Evolutionary conservation across 495 filamentous ascomycete species (phyloP).

Genomic region (Parmelia sp.): DNA sequence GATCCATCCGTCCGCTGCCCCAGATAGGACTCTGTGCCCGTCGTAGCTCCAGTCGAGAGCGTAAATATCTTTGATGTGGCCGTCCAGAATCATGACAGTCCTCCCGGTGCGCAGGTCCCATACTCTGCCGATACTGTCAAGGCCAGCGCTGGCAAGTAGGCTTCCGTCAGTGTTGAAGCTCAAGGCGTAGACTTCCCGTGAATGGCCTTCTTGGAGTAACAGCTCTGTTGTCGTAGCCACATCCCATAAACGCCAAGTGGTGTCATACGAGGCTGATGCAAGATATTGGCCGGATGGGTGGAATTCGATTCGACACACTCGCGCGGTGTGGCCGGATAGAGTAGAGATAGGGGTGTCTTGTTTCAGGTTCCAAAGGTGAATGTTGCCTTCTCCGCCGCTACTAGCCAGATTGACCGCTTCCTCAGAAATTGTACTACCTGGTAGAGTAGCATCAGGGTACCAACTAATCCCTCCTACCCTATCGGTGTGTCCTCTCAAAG

Average conservation of each 20-base stretch:
- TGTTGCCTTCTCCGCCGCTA: conserved; percentile 80
- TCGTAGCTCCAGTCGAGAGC: conserved; percentile 89
- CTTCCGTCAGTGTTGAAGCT: conserved; percentile 87
- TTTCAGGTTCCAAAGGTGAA: conserved; percentile 85
- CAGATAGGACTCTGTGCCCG: conserved; percentile 79
- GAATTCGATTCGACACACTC: conserved; percentile 88
- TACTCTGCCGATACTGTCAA: conserved; percentile 90
- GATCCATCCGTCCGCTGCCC: conserved; percentile 89
- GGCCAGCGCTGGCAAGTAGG: conserved; percentile 78
- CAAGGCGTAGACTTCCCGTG: conserved; percentile 81
- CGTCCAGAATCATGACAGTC: conserved; percentile 92
- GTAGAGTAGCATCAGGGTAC: conserved; percentile 76
- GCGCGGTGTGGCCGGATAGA: conserved; percentile 74
- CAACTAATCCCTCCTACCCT: conserved; percentile 86
- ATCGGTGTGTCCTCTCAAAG: conserved; percentile 74
- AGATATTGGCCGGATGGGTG: conserved; percentile 88
- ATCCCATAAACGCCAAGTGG: conserved; percentile 97
- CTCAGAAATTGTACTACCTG: conserved; percentile 58
- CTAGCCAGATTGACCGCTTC: conserved; percentile 81
- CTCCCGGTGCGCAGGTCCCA: conserved; percentile 95
- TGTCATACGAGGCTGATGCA: conserved; percentile 91
- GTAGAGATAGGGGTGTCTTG: conserved; percentile 78
- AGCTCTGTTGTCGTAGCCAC: conserved; percentile 76
- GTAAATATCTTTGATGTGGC: conserved; percentile 88
- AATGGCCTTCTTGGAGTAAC: conserved; percentile 89